These are phyloP conservation scores for Zymoseptoria pseudotritici DNA, from an alignment of 2,329 filamentous ascomycete species.

Conservation along the genomic window DNA sequence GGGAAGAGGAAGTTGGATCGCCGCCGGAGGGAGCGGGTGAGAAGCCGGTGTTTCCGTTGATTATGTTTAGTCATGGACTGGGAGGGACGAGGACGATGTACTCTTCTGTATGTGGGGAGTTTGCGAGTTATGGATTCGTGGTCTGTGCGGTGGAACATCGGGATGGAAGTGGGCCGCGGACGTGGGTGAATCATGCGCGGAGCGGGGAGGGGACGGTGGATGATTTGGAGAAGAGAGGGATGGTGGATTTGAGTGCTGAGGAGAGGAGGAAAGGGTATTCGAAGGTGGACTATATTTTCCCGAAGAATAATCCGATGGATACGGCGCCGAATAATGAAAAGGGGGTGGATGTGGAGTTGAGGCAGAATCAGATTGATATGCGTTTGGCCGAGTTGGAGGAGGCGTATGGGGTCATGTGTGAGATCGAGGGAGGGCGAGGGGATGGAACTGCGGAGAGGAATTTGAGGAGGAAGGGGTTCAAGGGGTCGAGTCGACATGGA, in stretches of 20 bases:
- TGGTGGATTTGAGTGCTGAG: conserved; percentile 19
- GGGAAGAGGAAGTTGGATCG: conserved; percentile 36
- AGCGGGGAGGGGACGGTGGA: conserved; percentile 32
- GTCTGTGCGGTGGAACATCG: conserved; percentile 59
- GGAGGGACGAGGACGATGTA: conserved; percentile 58
- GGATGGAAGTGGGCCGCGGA: conserved; percentile 56
- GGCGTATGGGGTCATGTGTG: conserved; percentile 49
- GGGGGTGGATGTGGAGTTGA: conserved; percentile 54
- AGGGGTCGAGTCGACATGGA: conserved; percentile 53
- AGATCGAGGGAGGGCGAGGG: conserved; percentile 50
- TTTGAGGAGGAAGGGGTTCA: conserved; percentile 49
- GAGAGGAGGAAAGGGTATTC: conserved; percentile 24
- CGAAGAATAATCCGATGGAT: conserved; percentile 44
- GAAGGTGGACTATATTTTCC: conserved; percentile 52
- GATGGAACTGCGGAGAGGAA: conserved; percentile 46
- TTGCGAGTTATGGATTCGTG: conserved; percentile 59
- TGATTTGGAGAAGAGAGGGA: conserved; percentile 20
- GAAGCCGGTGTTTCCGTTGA: conserved; percentile 50
- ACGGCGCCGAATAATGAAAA: conserved; percentile 48
- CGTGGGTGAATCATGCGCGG: conserved; percentile 50
- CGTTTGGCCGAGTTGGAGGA: conserved; percentile 59
- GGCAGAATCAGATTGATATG: conserved; percentile 55
- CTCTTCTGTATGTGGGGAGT: conserved; percentile 56
- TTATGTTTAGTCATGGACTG: conserved; percentile 61
- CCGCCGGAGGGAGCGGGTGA: conserved; percentile 31